Evolutionary conservation across 768 basidiomycete species (phyloP).

Genomic region (Serendipita vermifera): DNA sequence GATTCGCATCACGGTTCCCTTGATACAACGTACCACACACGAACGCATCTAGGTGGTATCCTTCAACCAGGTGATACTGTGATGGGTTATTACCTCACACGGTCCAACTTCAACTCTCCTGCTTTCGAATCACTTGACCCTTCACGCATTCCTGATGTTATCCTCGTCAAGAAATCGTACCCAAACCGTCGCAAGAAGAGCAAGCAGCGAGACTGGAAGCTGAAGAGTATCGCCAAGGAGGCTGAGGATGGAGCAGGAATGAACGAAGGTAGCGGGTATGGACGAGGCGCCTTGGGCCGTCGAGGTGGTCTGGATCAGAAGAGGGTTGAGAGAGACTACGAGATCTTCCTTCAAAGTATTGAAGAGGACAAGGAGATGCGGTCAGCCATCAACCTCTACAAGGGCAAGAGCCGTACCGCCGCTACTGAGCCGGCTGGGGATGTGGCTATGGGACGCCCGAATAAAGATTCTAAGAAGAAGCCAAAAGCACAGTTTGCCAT

Average conservation of each 20-base stretch:
- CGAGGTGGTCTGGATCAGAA: conserved; percentile 80
- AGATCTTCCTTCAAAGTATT: conserved; percentile 82
- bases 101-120: conserved; percentile 87
- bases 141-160: conserved; percentile 71
- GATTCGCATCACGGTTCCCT: conserved; percentile 43
- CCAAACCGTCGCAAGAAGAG: conserved; percentile 88
- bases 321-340: conserved; percentile 96
- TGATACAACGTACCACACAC: conserved; percentile 85
- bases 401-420: conserved; percentile 27
- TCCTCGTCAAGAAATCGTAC: conserved; percentile 91
- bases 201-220: conserved; percentile 70
- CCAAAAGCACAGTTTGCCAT: conserved; percentile 41
- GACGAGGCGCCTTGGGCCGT: conserved; percentile 77
- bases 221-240: conserved; percentile 87
- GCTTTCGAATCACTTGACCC: conserved; percentile 53
- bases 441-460: conserved; percentile 21
- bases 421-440: conserved; percentile 37
- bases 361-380: conserved; percentile 94
- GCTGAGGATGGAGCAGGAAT: conserved; percentile 77
- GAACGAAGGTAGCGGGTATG: conserved; percentile 30
- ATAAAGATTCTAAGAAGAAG: conserved; percentile 21
- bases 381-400: conserved; percentile 76
- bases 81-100: conserved; percentile 78
- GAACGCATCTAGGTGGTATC: conserved; percentile 87
- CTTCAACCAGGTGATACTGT: conserved; percentile 92